Base-by-base conservation (phyloP, 495 filamentous ascomycete species). In the Podospora pseudopauciseta region DNA sequence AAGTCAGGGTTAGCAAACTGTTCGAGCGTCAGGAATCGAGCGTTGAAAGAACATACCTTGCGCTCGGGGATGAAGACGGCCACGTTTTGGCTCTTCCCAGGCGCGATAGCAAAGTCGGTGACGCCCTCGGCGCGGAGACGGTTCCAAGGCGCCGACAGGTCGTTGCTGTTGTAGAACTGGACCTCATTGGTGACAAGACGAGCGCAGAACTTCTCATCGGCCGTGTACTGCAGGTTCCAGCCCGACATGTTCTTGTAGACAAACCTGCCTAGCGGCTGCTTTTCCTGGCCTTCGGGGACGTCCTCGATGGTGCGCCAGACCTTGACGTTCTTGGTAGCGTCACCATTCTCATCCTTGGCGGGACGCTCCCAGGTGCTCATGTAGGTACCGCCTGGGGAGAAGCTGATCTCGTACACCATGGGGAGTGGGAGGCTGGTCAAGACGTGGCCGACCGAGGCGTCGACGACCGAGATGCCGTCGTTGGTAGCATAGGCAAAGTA, bases 191-290 rank as follows among this genome's bases (percentile, higher is more conserved):
- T 97, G 73, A 98, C 96, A 49, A 89, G 84, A 64, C 95, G 93
- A 66, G 94, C 95, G 78, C 95, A 99, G 75, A 90, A 92, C 72
- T 85, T 83, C 85, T 99, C 95, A 77, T 99, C 95, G 67, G 86
- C 85, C 32, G 93, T 97, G 77, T 97, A 99, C 79, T 98, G 96
- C 76, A 98, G 84, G 80, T 97, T 97, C 95, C 94, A 99, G 75
- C 93, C 92, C 19, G 91, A 93, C 82, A 94, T 91, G 65, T 87
- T 90, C 81, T 97, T 97, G 79, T 99, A 94, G 71, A 99, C 95
- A 75, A 93, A 99, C 70, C 86, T 83, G 67, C 93, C 93, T 44
- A 97, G 86, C n/a, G 92, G 86, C 73, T 86, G 80, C 72, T 90
- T 88, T 72, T 92, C 89, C 59, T 75, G 80, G 62, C 80, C 85